Evolutionary conservation across 2,329 filamentous ascomycete genomes (phyloP).

Genomic region (Ilyonectria robusta): DNA sequence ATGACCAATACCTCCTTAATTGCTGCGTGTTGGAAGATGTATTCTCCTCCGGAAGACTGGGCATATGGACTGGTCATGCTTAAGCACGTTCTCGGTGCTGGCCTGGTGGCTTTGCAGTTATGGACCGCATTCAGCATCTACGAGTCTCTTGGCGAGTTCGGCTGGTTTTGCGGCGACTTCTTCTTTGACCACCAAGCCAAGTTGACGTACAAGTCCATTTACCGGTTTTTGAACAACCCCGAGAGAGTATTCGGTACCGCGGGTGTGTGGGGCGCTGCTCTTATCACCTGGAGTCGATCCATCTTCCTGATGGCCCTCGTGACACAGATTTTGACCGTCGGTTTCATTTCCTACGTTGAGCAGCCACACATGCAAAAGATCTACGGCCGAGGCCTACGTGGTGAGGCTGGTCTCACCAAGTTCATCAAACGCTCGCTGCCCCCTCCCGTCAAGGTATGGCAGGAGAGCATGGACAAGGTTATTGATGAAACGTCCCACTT

Average conservation of each 20-base stretch:
- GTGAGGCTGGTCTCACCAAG: constrained; percentile 92
- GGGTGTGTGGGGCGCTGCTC: constrained; percentile 93
- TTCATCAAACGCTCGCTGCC: constrained; percentile 91
- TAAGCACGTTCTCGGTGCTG: constrained; percentile 86
- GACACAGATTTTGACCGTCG: constrained; percentile 87
- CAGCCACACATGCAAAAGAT: constrained; percentile 98
- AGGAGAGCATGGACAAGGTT: constrained; percentile 88
- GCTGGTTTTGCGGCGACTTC: constrained; percentile 99
- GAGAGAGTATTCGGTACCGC: constrained; percentile 94
- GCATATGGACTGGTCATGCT: constrained; percentile 87
- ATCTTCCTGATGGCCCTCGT: constrained; percentile 90
- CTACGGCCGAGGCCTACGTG: constrained; percentile 86
- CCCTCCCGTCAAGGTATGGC: constrained; percentile 84
- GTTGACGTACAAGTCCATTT: constrained; percentile 96
- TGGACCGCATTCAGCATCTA: constrained; percentile 97
- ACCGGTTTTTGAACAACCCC: constrained; percentile 97
- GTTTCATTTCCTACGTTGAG: constrained; percentile 93
- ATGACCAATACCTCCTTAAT: constrained; percentile 92
- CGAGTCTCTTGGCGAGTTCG: constrained; percentile 95
- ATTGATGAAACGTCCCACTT: constrained; percentile 89
- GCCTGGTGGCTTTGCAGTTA: constrained; percentile 86
- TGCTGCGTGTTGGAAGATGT: constrained; percentile 97
- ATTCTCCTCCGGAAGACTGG: constrained; percentile 89
- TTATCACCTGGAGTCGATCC: constrained; percentile 90
- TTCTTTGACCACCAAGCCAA: constrained; percentile 93